Evolutionary conservation across 2,329 filamentous ascomycete species (phyloP).

Genomic region (Pseudonectria buxi): DNA sequence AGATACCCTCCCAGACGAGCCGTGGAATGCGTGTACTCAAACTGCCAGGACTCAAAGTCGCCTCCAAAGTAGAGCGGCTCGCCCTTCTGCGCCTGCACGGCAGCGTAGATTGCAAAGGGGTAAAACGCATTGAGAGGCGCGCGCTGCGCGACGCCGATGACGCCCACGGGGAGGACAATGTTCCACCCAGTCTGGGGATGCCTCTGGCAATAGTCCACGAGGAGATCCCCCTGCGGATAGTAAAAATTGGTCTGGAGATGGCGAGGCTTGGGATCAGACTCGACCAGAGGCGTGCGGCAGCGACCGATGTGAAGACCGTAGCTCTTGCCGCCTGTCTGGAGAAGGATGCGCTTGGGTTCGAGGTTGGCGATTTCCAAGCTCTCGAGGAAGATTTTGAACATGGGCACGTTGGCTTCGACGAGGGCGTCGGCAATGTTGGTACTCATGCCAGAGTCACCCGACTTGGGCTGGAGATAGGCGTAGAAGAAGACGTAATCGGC

Average conservation of each 20-base stretch:
- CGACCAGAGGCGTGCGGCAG: conserved; percentile 1
- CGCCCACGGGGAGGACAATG: not conserved
- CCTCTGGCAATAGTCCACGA: not conserved
- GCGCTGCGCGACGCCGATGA: not conserved
- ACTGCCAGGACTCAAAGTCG: not conserved
- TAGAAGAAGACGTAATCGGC: conserved; percentile 4
- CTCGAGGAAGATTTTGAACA: conserved; percentile 1
- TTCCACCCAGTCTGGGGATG: conserved; percentile 1
- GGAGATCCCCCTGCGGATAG: conserved; percentile 1
- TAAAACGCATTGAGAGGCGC: not conserved
- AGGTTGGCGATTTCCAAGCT: not conserved
- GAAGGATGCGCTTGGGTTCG: not conserved
- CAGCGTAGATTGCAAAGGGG: conserved; percentile 1
- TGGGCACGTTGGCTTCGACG: conserved; percentile 1
- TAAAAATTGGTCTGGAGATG: conserved; percentile 3
- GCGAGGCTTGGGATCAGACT: conserved; percentile 3
- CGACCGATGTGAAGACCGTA: conserved; percentile 6
- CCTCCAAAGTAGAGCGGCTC: conserved; percentile 1
- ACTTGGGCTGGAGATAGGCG: conserved; percentile 1
- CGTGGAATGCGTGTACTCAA: not conserved
- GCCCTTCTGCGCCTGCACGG: not conserved
- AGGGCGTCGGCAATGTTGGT: not conserved
- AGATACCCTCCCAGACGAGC: conserved; percentile 1
- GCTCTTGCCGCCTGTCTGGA: conserved; percentile 5
- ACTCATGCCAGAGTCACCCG: not conserved